Percentiles rank a stretch among this genome's conserved stretches.
These are phyloP conservation scores for Paecilomyces sp. DNA, from an alignment of 2,329 filamentous ascomycete species.

Conservation along the genomic window DNA sequence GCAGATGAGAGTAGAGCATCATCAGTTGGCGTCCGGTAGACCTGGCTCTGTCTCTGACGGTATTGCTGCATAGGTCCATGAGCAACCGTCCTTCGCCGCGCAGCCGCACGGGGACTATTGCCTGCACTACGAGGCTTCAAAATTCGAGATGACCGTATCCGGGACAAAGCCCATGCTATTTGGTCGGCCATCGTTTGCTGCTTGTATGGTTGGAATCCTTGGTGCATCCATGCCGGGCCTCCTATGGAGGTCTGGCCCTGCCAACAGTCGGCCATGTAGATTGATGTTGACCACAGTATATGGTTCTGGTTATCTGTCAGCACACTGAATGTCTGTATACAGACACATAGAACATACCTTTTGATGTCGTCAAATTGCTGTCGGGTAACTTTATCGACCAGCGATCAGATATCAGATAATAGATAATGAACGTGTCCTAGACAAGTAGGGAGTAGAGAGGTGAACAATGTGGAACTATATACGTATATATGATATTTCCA, in stretches of 20 bases:
- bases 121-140: constrained; percentile 60
- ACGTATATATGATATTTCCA: not conserved
- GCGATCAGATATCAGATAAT: not conserved
- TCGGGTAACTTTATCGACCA: not conserved
- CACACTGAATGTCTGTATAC: not conserved
- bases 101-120: constrained; percentile 55
- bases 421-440: not conserved
- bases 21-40: constrained; percentile 39
- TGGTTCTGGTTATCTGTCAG: not conserved
- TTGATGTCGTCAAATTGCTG: not conserved
- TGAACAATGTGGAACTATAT: not conserved
- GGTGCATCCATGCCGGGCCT: constrained; percentile 20
- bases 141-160: constrained; percentile 49
- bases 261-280: constrained; percentile 22
- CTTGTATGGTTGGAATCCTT: constrained; percentile 13
- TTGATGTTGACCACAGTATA: not conserved
- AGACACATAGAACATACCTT: not conserved
- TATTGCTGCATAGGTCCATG: constrained; percentile 41
- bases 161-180: constrained; percentile 40
- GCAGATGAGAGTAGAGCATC: constrained; percentile 31
- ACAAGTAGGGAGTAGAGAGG: not conserved
- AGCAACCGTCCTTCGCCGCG: constrained; percentile 45
- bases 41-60: constrained; percentile 7
- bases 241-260: constrained; percentile 18
- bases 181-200: constrained; percentile 23